phyloP scores from a whole-genome alignment of 495 filamentous ascomycete species.

The Oidiodendron maius region DNA sequence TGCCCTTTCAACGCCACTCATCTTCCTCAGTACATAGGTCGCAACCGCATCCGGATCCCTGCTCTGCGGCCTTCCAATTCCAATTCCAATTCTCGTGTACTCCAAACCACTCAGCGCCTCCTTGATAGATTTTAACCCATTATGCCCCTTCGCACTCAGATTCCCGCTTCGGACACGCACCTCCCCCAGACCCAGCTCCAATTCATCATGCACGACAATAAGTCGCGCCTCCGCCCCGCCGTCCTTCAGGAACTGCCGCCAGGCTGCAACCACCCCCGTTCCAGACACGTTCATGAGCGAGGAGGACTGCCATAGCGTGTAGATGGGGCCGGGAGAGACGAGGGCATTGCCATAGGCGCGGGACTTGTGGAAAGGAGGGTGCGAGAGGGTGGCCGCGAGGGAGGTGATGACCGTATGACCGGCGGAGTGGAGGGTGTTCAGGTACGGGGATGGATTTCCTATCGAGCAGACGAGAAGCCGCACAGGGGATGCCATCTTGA shows the following conservation, averaged over 20 bases:
- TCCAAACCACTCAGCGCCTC: conserved; percentile 34
- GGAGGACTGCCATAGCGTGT: conserved; percentile 58
- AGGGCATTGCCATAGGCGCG: conserved; percentile 29
- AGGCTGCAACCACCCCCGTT: conserved; percentile 31
- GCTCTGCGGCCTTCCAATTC: conserved; percentile 63
- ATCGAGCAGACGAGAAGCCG: conserved; percentile 63
- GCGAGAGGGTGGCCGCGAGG: conserved; percentile 36
- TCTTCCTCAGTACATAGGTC: conserved; percentile 62
- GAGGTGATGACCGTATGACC: conserved; percentile 58
- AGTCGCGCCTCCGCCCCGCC: conserved; percentile 35
- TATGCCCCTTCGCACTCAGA: conserved; percentile 60
- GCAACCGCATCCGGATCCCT: conserved; percentile 52
- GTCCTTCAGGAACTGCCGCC: conserved; percentile 31
- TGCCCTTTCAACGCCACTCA: conserved; percentile 46
- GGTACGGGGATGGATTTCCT: conserved; percentile 60
- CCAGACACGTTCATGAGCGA: conserved; percentile 65
- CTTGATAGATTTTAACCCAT: conserved; percentile 61
- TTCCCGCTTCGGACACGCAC: conserved; percentile 49
- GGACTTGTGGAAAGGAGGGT: conserved; percentile 33
- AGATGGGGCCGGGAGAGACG: conserved; percentile 34
- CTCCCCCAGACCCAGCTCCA: conserved; percentile 56
- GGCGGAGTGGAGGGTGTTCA: conserved; percentile 63
- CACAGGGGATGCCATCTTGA: conserved; percentile 15
- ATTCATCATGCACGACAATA: conserved; percentile 69
- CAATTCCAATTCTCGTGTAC: conserved; percentile 54